A percentile compares a stretch with the other conserved stretches of the same genome.
Evolutionary conservation across 768 basidiomycete species (phyloP).

Genomic region (Termitomyces sp.): DNA sequence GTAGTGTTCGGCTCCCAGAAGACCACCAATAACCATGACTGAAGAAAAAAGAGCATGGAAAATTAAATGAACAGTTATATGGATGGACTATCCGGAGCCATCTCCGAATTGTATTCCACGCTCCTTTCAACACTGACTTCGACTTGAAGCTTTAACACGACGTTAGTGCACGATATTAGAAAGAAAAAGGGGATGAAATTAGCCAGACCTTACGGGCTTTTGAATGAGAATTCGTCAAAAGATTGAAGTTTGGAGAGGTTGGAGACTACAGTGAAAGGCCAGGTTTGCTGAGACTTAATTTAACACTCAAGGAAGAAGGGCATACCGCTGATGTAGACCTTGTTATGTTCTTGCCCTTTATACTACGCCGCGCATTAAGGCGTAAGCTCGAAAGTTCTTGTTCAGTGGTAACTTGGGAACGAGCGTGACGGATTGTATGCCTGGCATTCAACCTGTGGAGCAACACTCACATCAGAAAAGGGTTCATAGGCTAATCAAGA

Average conservation of each 20-base stretch:
- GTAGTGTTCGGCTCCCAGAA: too few species aligned
- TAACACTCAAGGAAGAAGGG: too few species aligned
- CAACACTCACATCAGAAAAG: neutral
- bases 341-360: neutral
- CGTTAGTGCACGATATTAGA: neutral
- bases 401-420: slow-evolving; percentile 4
- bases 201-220: slow-evolving; percentile 1
- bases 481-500: neutral
- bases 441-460: slow-evolving; percentile 20
- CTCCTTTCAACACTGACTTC: slow-evolving; percentile 13
- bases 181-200: too few species aligned
- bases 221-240: neutral
- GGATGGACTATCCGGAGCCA: neutral
- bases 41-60: neutral
- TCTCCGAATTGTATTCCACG: slow-evolving; percentile 10
- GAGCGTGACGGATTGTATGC: slow-evolving; percentile 16
- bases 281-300: neutral
- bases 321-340: neutral
- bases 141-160: slow-evolving; percentile 1
- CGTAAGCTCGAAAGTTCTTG: slow-evolving; percentile 5
- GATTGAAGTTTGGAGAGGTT: neutral
- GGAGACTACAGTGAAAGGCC: neutral
- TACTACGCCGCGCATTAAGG: slow-evolving; percentile 5
- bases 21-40: neutral
- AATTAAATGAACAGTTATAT: neutral